Evolutionary conservation across 2,329 filamentous ascomycete genomes (phyloP), one percentile per base, ranked within the genome.

Genomic region (Pseudodiploospora longispora): DNA sequence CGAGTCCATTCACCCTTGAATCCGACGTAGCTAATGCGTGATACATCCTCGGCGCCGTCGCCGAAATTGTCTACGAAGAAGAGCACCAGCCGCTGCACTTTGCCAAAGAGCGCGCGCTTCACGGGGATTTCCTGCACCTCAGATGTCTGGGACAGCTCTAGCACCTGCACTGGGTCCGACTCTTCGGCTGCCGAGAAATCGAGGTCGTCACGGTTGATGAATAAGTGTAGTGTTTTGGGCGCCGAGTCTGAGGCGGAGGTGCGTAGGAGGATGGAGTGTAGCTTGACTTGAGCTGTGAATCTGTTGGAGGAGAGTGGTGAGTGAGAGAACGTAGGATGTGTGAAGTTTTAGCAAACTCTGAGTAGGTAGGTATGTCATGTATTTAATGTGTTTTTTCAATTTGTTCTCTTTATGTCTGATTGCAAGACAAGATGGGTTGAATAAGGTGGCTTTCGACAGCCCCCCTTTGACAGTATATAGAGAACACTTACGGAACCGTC

Each of bases 1-100:
- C 82, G 81, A 78, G 93, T 93, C 75, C 88, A 97, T 66, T 95
- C 87, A 27, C 93, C 93, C 67, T 87, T 90, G 71, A 98, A 97
- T 1, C 87, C 93, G 45, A 97, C 51, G 66, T 96, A 98, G 49
- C 74, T 82, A 2, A 97, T 63, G 40, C 81, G 75, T 37, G 87
- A 91, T 44, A 84, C 80, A 44, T 94, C 87, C 59, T 90, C 87
- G 10, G 88, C 85, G 0, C 81, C 87, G 39, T 80, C 76, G 54
- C 81, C 77, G 65, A 91, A 95, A 60, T 97, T 98, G 62, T 96
- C 87, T 56, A 87, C 83, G 55, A 97, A 85, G 70, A 97, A 97
- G 40, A 98, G 71, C 10, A 83, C 80, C 49, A 98, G 70, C 19
- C 76, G 82, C 39, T 87, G 84, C n/a, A 90, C 88, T 28, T 83